Conservation (phyloP, 208 protist genomes). For the Leishmania turanica region DNA sequence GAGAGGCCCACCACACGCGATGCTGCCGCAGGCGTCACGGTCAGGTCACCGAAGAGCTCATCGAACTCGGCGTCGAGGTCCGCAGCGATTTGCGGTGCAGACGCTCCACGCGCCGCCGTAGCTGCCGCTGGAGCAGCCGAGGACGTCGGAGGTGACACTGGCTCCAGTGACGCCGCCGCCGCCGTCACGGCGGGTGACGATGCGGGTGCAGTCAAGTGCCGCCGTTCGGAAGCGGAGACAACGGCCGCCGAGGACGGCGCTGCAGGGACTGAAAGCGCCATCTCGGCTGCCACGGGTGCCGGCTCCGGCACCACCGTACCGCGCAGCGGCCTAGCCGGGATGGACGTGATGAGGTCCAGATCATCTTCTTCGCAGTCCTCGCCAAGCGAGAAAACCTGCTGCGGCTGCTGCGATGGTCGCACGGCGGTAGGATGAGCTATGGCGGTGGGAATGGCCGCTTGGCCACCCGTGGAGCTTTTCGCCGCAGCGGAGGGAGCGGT, state of each 20-base stretch:
- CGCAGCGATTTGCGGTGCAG: conserved; percentile 27
- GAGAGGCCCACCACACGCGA: background rate
- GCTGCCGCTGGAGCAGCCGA: background rate
- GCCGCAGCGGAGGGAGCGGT: background rate
- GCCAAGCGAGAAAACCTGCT: conserved; percentile 55
- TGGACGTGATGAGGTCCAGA: conserved; percentile 72
- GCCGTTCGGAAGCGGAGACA: background rate
- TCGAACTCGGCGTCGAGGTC: conserved; percentile 76
- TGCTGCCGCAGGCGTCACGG: background rate
- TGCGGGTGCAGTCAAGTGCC: background rate
- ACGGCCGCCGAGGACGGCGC: background rate
- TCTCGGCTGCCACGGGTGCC: background rate
- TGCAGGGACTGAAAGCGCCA: background rate
- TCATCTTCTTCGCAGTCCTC: conserved; percentile 67
- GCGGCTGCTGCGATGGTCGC: background rate
- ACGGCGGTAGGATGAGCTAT: conserved; percentile 1
- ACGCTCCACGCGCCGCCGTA: background rate
- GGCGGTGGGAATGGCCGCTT: conserved; percentile 11
- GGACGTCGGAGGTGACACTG: background rate
- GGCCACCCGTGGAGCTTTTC: conserved; percentile 36
- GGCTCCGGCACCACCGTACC: conserved; percentile 17
- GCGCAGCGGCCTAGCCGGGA: conserved; percentile 27
- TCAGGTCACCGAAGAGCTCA: conserved; percentile 60
- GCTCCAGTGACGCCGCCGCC: conserved; percentile 3
- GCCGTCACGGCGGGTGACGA: background rate